Percentiles rank a stretch among this genome's conserved stretches.
phyloP scores from a whole-genome alignment of 305 asterid genomes.

The Fraxinus ornus region DNA sequence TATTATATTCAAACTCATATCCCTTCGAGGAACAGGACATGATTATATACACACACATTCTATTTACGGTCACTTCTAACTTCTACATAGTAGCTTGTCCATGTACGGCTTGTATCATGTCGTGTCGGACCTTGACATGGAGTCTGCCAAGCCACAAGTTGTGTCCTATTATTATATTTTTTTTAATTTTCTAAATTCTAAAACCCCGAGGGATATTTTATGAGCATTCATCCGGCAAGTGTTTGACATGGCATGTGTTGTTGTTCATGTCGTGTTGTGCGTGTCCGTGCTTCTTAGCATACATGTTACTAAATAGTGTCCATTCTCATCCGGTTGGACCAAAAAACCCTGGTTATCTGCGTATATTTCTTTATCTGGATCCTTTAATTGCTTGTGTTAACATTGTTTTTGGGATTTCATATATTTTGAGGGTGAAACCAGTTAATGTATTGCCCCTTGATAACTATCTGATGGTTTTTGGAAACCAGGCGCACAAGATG shows the following conservation, averaged over 20 bases:
- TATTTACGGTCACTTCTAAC: neutral
- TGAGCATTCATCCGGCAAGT: neutral
- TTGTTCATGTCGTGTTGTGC: neutral
- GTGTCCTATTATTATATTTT: neutral
- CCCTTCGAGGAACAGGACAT: neutral
- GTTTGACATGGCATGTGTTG: neutral
- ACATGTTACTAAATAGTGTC: neutral
- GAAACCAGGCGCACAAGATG: constrained; percentile 38
- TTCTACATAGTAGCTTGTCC: neutral
- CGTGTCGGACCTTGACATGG: neutral
- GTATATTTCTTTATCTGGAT: neutral
- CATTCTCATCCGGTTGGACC: neutral
- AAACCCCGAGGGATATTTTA: neutral
- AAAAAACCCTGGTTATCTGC: neutral
- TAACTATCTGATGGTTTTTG: neutral
- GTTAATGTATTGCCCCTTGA: neutral
- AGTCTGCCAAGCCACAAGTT: neutral
- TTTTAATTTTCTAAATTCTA: neutral
- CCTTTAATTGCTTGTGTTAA: neutral
- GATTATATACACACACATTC: neutral
- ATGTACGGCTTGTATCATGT: neutral
- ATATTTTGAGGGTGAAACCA: neutral
- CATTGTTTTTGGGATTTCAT: neutral
- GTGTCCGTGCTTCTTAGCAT: neutral
- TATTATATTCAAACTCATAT: neutral